Conservation (phyloP, 192 early-diverging fungal genomes). For the Oehlia diaphana region DNA sequence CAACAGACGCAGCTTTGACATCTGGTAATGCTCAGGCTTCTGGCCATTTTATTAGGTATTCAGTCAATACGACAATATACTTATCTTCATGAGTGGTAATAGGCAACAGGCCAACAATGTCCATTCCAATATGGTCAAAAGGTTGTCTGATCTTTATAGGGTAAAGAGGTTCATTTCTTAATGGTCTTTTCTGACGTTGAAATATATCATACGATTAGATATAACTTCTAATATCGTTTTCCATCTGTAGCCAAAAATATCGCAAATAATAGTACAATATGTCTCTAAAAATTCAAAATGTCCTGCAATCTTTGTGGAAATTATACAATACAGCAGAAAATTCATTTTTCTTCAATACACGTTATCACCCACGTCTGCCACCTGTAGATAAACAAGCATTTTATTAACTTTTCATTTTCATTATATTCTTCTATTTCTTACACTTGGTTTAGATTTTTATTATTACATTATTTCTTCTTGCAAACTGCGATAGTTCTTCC, state of each 20-base stretch:
- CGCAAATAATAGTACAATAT: too few species aligned
- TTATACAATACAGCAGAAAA: too few species aligned
- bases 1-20: background rate
- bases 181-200: background rate
- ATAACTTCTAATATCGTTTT: background rate
- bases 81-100: background rate
- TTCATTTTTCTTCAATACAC: too few species aligned
- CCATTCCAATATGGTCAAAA: background rate
- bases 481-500: too few species aligned
- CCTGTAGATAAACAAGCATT: too few species aligned
- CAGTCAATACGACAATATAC: background rate
- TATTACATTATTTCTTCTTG: too few species aligned
- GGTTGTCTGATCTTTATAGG: background rate
- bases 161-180: background rate
- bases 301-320: too few species aligned
- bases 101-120: slow-evolving; percentile 14
- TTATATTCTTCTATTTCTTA: too few species aligned
- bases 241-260: slow-evolving; percentile 8
- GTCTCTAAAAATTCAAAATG: too few species aligned
- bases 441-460: too few species aligned
- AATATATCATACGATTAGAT: background rate
- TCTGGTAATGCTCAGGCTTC: slow-evolving; percentile 3
- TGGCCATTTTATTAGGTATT: background rate
- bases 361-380: too few species aligned
- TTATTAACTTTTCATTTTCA: too few species aligned